Conservation (phyloP, 305 asterid genomes). For the Fraxinus sp. region DNA sequence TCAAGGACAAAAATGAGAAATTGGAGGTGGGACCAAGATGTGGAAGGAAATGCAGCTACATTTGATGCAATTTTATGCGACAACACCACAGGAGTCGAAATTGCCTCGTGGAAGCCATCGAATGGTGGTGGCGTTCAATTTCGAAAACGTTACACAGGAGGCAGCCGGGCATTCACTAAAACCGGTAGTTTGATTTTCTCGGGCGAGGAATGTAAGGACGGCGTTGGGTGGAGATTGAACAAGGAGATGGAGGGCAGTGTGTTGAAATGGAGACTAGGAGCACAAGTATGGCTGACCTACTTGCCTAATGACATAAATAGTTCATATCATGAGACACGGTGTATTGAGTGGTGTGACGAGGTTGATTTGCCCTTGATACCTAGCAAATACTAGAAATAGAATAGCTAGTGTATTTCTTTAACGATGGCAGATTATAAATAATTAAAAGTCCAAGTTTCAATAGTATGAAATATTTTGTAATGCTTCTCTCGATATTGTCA, state of each 20-base stretch:
- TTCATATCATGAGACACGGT: slow-evolving; percentile 62
- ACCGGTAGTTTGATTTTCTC: slow-evolving; percentile 68
- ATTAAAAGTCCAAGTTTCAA: background rate
- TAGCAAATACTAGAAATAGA: background rate
- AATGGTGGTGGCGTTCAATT: slow-evolving; percentile 33
- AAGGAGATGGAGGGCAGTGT: slow-evolving; percentile 91
- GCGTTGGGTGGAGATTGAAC: slow-evolving; percentile 64
- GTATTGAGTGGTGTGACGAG: slow-evolving; percentile 80
- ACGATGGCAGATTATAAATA: background rate
- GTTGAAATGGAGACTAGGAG: slow-evolving; percentile 83
- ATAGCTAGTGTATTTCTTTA: background rate
- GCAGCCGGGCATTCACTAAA: slow-evolving; percentile 54
- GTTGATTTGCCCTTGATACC: slow-evolving; percentile 79
- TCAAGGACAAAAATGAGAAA: slow-evolving; percentile 55
- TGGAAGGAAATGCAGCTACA: slow-evolving; percentile 65
- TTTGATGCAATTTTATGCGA: slow-evolving; percentile 65
- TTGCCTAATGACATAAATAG: slow-evolving; percentile 52
- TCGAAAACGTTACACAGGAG: slow-evolving; percentile 48
- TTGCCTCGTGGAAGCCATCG: slow-evolving; percentile 65
- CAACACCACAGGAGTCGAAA: slow-evolving; percentile 52
- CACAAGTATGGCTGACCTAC: slow-evolving; percentile 71
- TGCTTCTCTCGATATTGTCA: background rate
- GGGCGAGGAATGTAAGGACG: slow-evolving; percentile 57
- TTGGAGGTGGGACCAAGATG: slow-evolving; percentile 96
- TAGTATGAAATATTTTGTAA: background rate